A percentile compares a stretch with the other conserved stretches of the same genome.
Conservation (phyloP, 176 grass and related monocot species). For the Aegilops sharonensis region DNA sequence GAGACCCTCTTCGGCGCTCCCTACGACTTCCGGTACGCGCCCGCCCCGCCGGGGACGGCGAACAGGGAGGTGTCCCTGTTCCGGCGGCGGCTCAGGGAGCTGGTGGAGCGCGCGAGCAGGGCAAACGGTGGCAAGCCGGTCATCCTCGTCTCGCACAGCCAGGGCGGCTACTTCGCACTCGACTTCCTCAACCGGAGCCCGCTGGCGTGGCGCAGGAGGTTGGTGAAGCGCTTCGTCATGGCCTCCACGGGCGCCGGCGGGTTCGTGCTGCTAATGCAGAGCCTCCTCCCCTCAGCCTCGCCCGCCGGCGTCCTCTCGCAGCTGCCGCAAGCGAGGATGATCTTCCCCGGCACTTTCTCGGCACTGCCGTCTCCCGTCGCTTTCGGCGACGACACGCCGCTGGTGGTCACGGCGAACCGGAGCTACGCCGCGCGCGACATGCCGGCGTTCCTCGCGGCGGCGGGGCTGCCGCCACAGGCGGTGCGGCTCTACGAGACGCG, state of each 20-base stretch:
- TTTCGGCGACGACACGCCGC: background rate
- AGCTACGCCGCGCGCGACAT: slow-evolving; percentile 19
- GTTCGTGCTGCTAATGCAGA: background rate
- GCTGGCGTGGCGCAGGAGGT: slow-evolving; percentile 17
- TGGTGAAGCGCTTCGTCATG: slow-evolving; percentile 40
- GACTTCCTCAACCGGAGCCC: slow-evolving; percentile 37
- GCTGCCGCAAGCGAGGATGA: background rate
- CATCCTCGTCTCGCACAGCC: slow-evolving; percentile 10
- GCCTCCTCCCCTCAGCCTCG: background rate
- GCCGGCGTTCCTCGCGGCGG: background rate
- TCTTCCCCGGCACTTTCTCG: background rate
- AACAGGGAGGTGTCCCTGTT: background rate
- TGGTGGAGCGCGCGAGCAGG: slow-evolving; percentile 21
- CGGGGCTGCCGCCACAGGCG: background rate
- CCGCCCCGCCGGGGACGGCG: slow-evolving; percentile 13
- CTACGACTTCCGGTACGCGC: slow-evolving; percentile 43
- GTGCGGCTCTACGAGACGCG: background rate
- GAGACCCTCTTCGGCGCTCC: slow-evolving; percentile 41
- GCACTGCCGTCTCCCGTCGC: background rate
- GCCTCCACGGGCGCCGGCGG: slow-evolving; percentile 21
- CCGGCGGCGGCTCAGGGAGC: background rate
- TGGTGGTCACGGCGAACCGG: background rate
- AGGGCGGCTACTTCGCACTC: slow-evolving; percentile 23
- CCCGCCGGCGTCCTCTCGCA: too few species aligned
- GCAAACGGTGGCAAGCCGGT: background rate